Percentiles rank a stretch among this genome's conserved stretches.
These are phyloP conservation scores for Phytophthora melonis DNA, from an alignment of 352 stramenopile species.

Conservation along the genomic window DNA sequence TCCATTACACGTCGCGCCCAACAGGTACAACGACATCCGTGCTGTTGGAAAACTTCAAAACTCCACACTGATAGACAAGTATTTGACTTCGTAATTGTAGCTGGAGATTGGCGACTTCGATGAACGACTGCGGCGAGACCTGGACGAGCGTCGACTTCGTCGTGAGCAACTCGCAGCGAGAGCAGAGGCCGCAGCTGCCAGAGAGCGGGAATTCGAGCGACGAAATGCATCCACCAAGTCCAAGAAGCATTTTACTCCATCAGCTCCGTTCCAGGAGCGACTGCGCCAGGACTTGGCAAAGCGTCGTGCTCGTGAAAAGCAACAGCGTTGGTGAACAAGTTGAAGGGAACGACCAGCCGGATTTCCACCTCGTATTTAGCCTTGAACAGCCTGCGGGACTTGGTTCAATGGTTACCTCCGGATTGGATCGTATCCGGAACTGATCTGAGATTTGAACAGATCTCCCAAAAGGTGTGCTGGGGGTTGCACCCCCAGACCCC, in stretches of 20 bases:
- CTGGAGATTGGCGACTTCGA: slow-evolving; percentile 65
- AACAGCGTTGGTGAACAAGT: slow-evolving; percentile 14
- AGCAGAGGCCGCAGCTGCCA: slow-evolving; percentile 19
- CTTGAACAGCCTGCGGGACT: too few species aligned
- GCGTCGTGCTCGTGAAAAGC: slow-evolving; percentile 39
- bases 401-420: too few species aligned
- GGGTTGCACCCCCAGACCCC: too few species aligned
- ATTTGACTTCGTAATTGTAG: slow-evolving; percentile 18
- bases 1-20: slow-evolving; percentile 56
- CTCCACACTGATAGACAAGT: background rate
- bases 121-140: slow-evolving; percentile 61
- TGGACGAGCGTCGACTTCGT: slow-evolving; percentile 54
- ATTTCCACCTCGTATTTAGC: background rate
- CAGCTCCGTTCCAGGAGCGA: slow-evolving; percentile 53
- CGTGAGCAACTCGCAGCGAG: slow-evolving; percentile 44
- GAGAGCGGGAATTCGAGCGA: slow-evolving; percentile 19
- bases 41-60: background rate
- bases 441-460: too few species aligned
- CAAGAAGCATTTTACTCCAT: slow-evolving; percentile 15
- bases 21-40: slow-evolving; percentile 19
- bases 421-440: too few species aligned
- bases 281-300: slow-evolving; percentile 57
- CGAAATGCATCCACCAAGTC: slow-evolving; percentile 8
- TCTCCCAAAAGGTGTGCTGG: too few species aligned
- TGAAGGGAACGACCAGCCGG: background rate